Conservation (phyloP, 2,329 filamentous ascomycete species). For the Microdochium trichocladiopsis region DNA sequence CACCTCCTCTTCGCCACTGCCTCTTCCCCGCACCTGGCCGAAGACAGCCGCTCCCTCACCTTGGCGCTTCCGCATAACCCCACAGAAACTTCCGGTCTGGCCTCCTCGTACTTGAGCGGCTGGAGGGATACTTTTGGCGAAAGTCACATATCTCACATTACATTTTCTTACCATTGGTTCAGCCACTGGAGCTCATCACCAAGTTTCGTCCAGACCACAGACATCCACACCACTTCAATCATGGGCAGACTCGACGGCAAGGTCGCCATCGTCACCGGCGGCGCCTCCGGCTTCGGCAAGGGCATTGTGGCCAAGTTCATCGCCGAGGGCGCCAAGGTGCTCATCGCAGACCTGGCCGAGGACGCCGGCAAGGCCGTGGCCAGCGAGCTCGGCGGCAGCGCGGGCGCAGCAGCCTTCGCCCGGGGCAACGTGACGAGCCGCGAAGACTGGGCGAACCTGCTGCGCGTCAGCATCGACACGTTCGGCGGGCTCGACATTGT, state of each 20-base stretch:
- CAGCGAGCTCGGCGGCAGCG: constrained; percentile 28
- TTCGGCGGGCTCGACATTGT: constrained; percentile 51
- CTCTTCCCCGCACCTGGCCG: too few relatives aligned
- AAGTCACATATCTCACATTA: too few relatives aligned
- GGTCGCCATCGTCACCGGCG: constrained; percentile 41
- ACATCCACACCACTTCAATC: background rate
- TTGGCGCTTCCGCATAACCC: too few relatives aligned
- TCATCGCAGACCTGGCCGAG: constrained; percentile 55
- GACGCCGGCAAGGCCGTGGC: constrained; percentile 42
- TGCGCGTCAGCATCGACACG: constrained; percentile 34
- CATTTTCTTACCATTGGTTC: too few relatives aligned
- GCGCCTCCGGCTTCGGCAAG: constrained; percentile 56
- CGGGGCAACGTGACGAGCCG: constrained; percentile 42
- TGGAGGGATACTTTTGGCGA: too few relatives aligned
- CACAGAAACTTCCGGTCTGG: too few relatives aligned
- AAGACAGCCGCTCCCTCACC: too few relatives aligned
- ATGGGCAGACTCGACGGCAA: constrained; percentile 28
- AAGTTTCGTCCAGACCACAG: background rate
- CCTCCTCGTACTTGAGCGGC: too few relatives aligned
- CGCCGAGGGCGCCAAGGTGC: constrained; percentile 50
- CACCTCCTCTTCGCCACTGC: too few relatives aligned
- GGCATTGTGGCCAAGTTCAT: constrained; percentile 53
- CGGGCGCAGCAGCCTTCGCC: constrained; percentile 20
- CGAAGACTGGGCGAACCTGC: constrained; percentile 44
- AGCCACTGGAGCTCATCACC: too few relatives aligned